A percentile compares a stretch with the other conserved stretches of the same genome.
Conservation (phyloP, 1,284 basidiomycete species). For the Vanrija humicola region DNA sequence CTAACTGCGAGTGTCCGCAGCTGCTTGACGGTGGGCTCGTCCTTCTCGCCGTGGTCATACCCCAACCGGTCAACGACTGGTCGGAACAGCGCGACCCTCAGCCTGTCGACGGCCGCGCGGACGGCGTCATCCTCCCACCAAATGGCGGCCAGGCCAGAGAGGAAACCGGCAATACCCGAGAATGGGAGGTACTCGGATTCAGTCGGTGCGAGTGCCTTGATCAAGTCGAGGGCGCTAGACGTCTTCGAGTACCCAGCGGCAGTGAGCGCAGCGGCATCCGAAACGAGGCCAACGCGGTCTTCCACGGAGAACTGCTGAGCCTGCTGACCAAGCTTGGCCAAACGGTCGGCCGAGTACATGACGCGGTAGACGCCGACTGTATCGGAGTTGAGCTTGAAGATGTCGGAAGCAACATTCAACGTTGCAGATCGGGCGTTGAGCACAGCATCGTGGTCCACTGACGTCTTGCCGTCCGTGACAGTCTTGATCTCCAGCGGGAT, state of each 20-base stretch:
- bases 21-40: constrained; percentile 66
- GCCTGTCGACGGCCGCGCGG: constrained; percentile 58
- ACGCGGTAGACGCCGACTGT: constrained; percentile 86
- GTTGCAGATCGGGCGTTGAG: constrained; percentile 66
- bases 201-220: constrained; percentile 59
- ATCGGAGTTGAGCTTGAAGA: constrained; percentile 80
- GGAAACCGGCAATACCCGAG: constrained; percentile 43
- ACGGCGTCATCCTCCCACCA: constrained; percentile 79
- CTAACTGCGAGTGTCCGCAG: constrained; percentile 74
- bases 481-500: constrained; percentile 75
- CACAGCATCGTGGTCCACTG: constrained; percentile 62
- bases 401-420: constrained; percentile 65
- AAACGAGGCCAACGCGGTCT: constrained; percentile 79
- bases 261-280: constrained; percentile 73
- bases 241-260: constrained; percentile 72
- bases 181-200: constrained; percentile 62
- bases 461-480: constrained; percentile 58
- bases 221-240: constrained; percentile 70
- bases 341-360: constrained; percentile 73
- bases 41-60: constrained; percentile 66
- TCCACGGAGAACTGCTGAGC: constrained; percentile 74
- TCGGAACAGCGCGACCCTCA: constrained; percentile 67
- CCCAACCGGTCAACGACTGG: constrained; percentile 76
- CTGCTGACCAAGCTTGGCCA: constrained; percentile 73
- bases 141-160: constrained; percentile 58